Evolutionary conservation across 2,329 filamentous ascomycete genomes (phyloP), one percentile per base, ranked within the genome.

Genomic region (Dactylellina cionopaga): DNA sequence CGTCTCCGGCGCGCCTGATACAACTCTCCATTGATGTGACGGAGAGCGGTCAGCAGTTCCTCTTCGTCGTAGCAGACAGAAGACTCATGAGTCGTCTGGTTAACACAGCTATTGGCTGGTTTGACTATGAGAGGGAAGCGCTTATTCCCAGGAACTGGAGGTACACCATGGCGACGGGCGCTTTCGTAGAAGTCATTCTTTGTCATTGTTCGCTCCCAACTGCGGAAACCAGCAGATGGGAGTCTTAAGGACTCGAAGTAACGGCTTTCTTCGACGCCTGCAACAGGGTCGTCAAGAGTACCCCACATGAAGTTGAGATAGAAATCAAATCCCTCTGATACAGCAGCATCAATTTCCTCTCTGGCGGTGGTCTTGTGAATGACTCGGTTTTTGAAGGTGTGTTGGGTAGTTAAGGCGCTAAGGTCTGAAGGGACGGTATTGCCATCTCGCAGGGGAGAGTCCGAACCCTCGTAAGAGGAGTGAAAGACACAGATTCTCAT

Each of bases 221-320:
- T 77, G 25, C 68, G 65, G 10, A 76, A 47, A n/a, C 76, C 76
- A 3, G 73, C 69, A 9, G 47, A 68, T 11, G 76, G 75, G 1
- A 75, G 54, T 5, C 66, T 49, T n/a, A 76, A 33, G 1, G 72
- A 75, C 31, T 77, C 76, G 13, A 77, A 75, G 43, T 77, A 77
- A 41, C 39, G 64, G 41, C 66, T 72, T 5, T 75, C 76, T 19
- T 75, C 66, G 5, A 76, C 63, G n/a, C 76, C 75, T 1, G 76
- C 75, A 2, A 77, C 43, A 11, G 43, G 43, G n/a, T 77, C 76
- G 5, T 77, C 76, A 7, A 68, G 69, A 11, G 65, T 73, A 1
- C 76, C 76, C 76, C 76, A 77, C 59, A 77, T 74, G 29, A 77
- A 76, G 46, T 76, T 77, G 25, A 77, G 54, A 51, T 77, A 77